Percentiles rank a stretch among this genome's conserved stretches.
phyloP scores from a whole-genome alignment of 768 basidiomycete genomes.

The Clavulina sp. region DNA sequence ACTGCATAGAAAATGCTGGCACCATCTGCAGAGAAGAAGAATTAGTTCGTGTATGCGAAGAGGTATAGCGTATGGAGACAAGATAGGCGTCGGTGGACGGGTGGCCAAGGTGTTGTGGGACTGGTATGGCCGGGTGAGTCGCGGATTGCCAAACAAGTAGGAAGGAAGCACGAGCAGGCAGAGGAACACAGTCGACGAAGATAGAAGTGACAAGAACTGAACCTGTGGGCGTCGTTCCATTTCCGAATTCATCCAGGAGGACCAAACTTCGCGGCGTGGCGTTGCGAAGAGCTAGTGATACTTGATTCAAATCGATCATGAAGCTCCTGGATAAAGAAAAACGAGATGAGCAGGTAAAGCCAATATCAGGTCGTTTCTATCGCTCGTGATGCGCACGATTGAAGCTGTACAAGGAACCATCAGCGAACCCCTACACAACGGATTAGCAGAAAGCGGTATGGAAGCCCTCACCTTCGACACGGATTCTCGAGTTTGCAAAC shows the following conservation, averaged over 20 bases:
- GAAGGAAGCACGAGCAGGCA: not conserved
- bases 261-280: slow-evolving; percentile 70
- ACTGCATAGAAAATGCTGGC: slow-evolving; percentile 85
- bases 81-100: too few relatives aligned
- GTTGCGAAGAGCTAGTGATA: slow-evolving; percentile 74
- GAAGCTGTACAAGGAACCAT: slow-evolving; percentile 29
- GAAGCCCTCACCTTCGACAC: slow-evolving; percentile 65
- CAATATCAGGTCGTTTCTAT: not conserved
- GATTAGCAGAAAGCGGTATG: not conserved
- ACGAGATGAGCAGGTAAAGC: too few relatives aligned
- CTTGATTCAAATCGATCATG: slow-evolving; percentile 95
- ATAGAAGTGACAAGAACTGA: too few relatives aligned
- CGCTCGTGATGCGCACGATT: slow-evolving; percentile 25
- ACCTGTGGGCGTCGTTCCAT: slow-evolving; percentile 76
- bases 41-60: slow-evolving; percentile 4
- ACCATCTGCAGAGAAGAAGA: slow-evolving; percentile 39
- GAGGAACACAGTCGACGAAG: not conserved
- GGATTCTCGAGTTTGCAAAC: slow-evolving; percentile 84
- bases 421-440: not conserved
- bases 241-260: slow-evolving; percentile 90
- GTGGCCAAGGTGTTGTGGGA: too few relatives aligned
- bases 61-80: not conserved
- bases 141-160: too few relatives aligned
- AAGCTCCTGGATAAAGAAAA: slow-evolving; percentile 41
- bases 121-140: too few relatives aligned